Conservation (phyloP, 2,329 filamentous ascomycete species). For the Elsinoe batatas region DNA sequence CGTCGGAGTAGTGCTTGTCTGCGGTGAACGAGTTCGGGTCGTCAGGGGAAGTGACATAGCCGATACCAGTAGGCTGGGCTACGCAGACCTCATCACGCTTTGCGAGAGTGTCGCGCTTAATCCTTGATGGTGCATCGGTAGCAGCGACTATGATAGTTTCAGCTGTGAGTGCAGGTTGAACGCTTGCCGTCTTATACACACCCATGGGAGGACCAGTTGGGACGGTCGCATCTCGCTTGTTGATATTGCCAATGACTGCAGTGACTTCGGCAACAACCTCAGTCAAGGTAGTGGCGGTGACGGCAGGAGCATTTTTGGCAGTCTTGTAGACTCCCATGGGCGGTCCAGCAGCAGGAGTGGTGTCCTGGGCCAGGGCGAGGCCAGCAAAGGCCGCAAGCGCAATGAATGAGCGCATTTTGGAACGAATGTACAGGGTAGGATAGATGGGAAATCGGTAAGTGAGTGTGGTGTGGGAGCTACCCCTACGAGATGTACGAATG, state of each 20-base stretch:
- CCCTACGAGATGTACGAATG: constrained; percentile 8
- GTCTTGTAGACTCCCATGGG: constrained; percentile 11
- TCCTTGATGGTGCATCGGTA: not conserved
- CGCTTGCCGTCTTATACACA: constrained; percentile 1
- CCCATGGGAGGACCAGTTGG: constrained; percentile 6
- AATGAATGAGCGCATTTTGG: constrained; percentile 5
- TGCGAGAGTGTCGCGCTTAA: not conserved
- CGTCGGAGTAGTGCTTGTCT: constrained; percentile 2
- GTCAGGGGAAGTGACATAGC: not conserved
- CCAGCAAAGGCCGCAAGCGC: constrained; percentile 8
- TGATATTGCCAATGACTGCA: not conserved
- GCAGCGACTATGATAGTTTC: constrained; percentile 9
- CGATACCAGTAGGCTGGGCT: constrained; percentile 6
- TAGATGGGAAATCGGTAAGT: not conserved
- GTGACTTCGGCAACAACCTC: not conserved
- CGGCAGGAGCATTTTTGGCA: not conserved
- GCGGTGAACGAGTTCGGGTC: constrained; percentile 3
- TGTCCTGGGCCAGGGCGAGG: constrained; percentile 6
- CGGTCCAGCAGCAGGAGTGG: not conserved
- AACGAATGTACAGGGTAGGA: constrained; percentile 11
- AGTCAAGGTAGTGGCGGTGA: constrained; percentile 9
- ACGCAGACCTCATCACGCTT: constrained; percentile 10
- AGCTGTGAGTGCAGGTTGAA: constrained; percentile 2
- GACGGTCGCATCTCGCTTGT: not conserved
- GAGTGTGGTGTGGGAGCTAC: constrained; percentile 7